Evolutionary conservation across 2,329 filamentous ascomycete species (phyloP).

Genomic region (Aspergillus arachidicola): DNA sequence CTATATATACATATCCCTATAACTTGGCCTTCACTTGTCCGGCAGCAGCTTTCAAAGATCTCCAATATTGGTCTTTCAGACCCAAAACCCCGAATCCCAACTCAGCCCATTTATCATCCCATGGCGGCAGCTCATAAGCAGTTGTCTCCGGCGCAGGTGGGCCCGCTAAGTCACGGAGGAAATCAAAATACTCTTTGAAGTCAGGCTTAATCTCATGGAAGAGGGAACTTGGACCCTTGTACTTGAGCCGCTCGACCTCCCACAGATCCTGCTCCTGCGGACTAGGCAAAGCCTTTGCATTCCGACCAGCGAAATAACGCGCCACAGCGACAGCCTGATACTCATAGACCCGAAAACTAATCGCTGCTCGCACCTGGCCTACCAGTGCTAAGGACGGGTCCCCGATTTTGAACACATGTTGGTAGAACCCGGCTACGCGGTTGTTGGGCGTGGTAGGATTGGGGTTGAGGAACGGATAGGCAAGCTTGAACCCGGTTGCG

Average conservation of each 20-base stretch:
- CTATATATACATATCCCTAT: background rate
- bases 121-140: slow-evolving; percentile 40
- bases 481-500: slow-evolving; percentile 33
- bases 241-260: slow-evolving; percentile 27
- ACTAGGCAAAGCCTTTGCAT: slow-evolving; percentile 22
- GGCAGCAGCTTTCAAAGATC: slow-evolving; percentile 5
- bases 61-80: slow-evolving; percentile 25
- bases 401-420: slow-evolving; percentile 33
- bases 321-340: slow-evolving; percentile 35
- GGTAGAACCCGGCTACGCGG: slow-evolving; percentile 30
- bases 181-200: slow-evolving; percentile 45
- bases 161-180: slow-evolving; percentile 42
- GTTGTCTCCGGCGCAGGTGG: slow-evolving; percentile 40
- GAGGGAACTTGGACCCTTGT: slow-evolving; percentile 20
- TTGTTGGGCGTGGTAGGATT: slow-evolving; percentile 28
- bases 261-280: slow-evolving; percentile 27
- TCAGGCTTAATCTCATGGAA: slow-evolving; percentile 34
- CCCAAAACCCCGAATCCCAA: slow-evolving; percentile 22
- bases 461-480: slow-evolving; percentile 32
- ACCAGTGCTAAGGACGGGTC: slow-evolving; percentile 34
- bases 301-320: slow-evolving; percentile 29
- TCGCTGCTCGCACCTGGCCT: slow-evolving; percentile 29
- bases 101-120: slow-evolving; percentile 39
- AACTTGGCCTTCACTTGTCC: background rate
- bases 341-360: slow-evolving; percentile 35